Evolutionary conservation across 352 stramenopile species (phyloP), one percentile per base, ranked within the genome.

Genomic region (Phytophthora lateralis): DNA sequence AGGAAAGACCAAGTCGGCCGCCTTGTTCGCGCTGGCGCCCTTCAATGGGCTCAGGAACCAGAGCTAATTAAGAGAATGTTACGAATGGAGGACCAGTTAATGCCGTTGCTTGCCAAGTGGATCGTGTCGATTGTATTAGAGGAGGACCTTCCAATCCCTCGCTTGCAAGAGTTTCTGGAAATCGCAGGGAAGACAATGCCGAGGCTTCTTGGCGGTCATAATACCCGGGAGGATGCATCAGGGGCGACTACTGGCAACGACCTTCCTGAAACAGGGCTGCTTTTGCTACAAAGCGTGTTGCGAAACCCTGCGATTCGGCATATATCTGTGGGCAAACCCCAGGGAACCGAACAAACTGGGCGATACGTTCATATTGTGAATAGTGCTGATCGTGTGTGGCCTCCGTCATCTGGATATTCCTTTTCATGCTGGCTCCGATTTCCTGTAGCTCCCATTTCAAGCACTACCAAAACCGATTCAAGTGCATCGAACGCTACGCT

Each of bases 341-440:
- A 85, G 26, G 66, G 69, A 42, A 60, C 66, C 6, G 70, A 59
- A 15, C 81, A 85, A 66, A 78, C 75, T 29, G 83, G 79, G 10
- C 69, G 76, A 27, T 91, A 91, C 30, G 66, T 90, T 17, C 80
- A 91, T 37, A 64, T 91, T 50, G 73, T 88, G 12, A 89, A 88
- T 39, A 79, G 60, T 47, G 48, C 47, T 8, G 83, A 91, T 57
- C 77, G 77, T 27, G 32, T 76, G 9, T 95, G 85, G 85, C 85
- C 85, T 24, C 78, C 85, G 15, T 66, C 76, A 30, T 88, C 78
- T 29, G 85, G 83, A 10, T 95, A 93, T 45, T 90, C 81, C 0
- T 90, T 93, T 64, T 80, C 80, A 2, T 92, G 80, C 34, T 95
- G 85, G 85, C 44, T 91, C 1, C 66, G 73, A 11, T 87, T 95